Conservation (phyloP, 345 rosid genomes). For the Gossypium rotundifolium region DNA sequence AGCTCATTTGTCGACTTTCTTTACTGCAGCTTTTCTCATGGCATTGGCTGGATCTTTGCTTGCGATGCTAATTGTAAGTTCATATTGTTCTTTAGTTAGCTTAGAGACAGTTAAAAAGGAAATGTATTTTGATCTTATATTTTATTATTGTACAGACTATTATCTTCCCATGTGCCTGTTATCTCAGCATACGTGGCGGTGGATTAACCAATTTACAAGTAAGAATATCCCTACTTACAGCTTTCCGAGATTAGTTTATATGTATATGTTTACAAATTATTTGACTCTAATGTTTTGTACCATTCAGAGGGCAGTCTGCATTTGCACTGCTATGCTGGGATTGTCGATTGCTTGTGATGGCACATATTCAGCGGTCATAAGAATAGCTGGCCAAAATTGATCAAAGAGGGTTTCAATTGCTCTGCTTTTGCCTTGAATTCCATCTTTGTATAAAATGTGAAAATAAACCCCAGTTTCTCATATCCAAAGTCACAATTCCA, state of each 20-base stretch:
- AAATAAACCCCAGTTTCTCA: not conserved
- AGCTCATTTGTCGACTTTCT: conserved; percentile 14
- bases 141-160: conserved; percentile 45
- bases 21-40: conserved; percentile 54
- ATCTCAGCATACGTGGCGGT: conserved; percentile 45
- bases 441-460: not conserved
- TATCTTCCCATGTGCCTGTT: conserved; percentile 64
- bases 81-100: not conserved
- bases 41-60: conserved; percentile 74
- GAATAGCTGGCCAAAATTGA: conserved; percentile 36
- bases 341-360: conserved; percentile 45
- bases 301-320: conserved; percentile 51
- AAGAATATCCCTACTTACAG: conserved; percentile 10
- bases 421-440: not conserved
- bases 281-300: not conserved
- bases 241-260: not conserved
- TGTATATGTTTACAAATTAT: not conserved
- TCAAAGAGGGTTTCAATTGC: not conserved
- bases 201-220: conserved; percentile 51
- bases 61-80: conserved; percentile 64
- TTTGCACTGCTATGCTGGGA: conserved; percentile 41
- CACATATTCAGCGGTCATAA: conserved; percentile 57
- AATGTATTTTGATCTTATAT: not conserved
- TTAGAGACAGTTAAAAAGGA: not conserved
- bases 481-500: too few relatives aligned